Percentiles rank a stretch among this genome's conserved stretches.
phyloP scores from a whole-genome alignment of 768 basidiomycete genomes.

The Porpolomopsis calyptriformis region DNA sequence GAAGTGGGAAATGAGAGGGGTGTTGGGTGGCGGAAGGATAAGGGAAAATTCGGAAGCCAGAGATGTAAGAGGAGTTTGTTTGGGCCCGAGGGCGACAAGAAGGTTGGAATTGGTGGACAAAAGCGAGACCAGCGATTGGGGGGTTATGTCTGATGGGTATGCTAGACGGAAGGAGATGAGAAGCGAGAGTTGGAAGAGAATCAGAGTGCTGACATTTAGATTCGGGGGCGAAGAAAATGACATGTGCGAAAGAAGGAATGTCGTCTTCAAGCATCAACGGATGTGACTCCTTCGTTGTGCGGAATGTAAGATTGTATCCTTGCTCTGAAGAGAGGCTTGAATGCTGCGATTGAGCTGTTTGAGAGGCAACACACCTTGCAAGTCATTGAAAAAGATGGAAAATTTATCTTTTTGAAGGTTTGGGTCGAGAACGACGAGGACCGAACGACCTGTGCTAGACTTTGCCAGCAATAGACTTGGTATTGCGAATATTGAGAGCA shows the following conservation, averaged over 20 bases:
- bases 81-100: conserved; percentile 69
- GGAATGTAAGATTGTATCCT: conserved; percentile 83
- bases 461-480: conserved; percentile 35
- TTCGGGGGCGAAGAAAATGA: conserved; percentile 78
- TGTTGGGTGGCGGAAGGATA: conserved; percentile 75
- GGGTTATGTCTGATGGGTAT: conserved; percentile 65
- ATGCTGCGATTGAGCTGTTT: neutral
- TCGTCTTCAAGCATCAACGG: conserved; percentile 62
- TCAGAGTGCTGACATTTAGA: conserved; percentile 57
- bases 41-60: conserved; percentile 89
- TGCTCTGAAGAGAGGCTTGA: conserved; percentile 37
- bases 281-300: conserved; percentile 63
- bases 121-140: conserved; percentile 67
- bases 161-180: conserved; percentile 28
- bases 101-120: conserved; percentile 69
- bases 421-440: conserved; percentile 78
- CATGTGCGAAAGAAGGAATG: conserved; percentile 68
- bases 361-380: conserved; percentile 45
- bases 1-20: conserved; percentile 80
- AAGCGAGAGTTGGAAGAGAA: neutral
- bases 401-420: conserved; percentile 53
- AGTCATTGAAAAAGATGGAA: conserved; percentile 69
- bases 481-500: conserved; percentile 9
- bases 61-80: conserved; percentile 60
- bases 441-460: conserved; percentile 74